Percentiles rank a stretch among this genome's conserved stretches.
phyloP scores from a whole-genome alignment of 495 filamentous ascomycete genomes.

The Penicillium angulare region DNA sequence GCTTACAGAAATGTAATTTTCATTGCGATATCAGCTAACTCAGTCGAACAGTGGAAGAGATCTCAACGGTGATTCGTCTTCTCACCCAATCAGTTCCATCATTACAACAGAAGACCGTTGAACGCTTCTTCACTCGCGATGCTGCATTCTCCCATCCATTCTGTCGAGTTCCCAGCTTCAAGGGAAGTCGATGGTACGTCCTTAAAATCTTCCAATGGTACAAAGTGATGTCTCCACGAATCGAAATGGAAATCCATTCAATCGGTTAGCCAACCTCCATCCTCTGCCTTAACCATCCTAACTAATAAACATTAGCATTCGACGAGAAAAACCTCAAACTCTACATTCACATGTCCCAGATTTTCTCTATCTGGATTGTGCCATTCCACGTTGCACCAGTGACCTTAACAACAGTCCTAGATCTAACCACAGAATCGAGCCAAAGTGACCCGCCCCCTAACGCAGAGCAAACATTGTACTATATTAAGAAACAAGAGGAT shows the following conservation, averaged over 20 bases:
- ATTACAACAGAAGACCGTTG: constrained; percentile 59
- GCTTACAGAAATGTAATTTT: too few relatives aligned
- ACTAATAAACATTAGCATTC: constrained; percentile 51
- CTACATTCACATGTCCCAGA: constrained; percentile 68
- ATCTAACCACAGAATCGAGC: constrained; percentile 43
- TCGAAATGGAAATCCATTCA: constrained; percentile 66
- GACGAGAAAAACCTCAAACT: constrained; percentile 62
- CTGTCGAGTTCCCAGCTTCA: constrained; percentile 63
- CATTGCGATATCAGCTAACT: too few relatives aligned
- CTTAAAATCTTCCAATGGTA: constrained; percentile 80
- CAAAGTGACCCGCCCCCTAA: constrained; percentile 23
- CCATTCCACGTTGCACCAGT: constrained; percentile 69
- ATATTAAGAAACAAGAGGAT: constrained; percentile 75
- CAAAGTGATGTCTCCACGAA: constrained; percentile 75
- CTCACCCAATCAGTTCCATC: constrained; percentile 64
- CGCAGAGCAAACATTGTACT: constrained; percentile 48
- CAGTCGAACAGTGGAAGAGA: constrained; percentile 45
- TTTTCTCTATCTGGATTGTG: constrained; percentile 74
- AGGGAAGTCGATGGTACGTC: constrained; percentile 59
- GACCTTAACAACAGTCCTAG: constrained; percentile 69
- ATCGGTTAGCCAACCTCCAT: constrained; percentile 48
- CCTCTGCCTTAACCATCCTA: too few relatives aligned
- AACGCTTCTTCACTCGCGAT: constrained; percentile 66
- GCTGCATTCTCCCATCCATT: constrained; percentile 79
- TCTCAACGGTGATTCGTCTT: constrained; percentile 59